These are phyloP conservation scores for Moniliella sp. DNA, from an alignment of 1,284 basidiomycete species.

Conservation along the genomic window DNA sequence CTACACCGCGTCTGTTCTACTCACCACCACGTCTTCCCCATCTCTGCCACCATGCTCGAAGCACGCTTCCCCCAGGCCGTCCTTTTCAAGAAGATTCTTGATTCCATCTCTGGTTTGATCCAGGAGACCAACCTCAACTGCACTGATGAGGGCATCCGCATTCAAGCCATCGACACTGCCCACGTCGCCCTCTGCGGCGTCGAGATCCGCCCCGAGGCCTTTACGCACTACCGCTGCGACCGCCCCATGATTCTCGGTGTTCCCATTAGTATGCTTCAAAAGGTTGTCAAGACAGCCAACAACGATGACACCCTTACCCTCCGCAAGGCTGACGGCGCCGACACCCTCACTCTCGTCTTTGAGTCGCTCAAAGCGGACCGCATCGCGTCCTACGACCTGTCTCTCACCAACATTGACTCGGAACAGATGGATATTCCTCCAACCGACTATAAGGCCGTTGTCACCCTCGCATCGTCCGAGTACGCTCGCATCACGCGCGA, in stretches of 20 bases:
- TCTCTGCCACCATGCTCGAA: too few relatives aligned
- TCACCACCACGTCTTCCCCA: too few relatives aligned
- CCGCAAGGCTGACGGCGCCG: conserved; percentile 75
- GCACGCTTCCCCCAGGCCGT: too few relatives aligned
- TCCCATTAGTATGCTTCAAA: conserved; percentile 59
- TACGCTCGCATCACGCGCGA: conserved; percentile 83
- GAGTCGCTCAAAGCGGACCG: conserved; percentile 67
- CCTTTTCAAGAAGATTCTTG: too few relatives aligned
- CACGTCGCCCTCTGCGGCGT: conserved; percentile 88
- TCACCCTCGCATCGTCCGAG: conserved; percentile 66
- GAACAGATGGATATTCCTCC: conserved; percentile 93
- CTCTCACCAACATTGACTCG: conserved; percentile 90
- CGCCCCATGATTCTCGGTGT: conserved; percentile 56
- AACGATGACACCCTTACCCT: conserved; percentile 83
- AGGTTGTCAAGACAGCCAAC: conserved; percentile 89
- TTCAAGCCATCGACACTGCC: conserved; percentile 97
- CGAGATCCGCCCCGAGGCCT: conserved; percentile 38
- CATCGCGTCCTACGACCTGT: too few relatives aligned
- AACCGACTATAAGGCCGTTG: conserved; percentile 83
- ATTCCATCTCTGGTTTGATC: conserved; percentile 85
- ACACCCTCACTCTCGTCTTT: conserved; percentile 73
- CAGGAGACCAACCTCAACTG: conserved; percentile 96
- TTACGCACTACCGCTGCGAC: conserved; percentile 60
- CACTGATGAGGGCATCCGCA: conserved; percentile 61
- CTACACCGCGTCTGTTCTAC: too few relatives aligned